Conservation (phyloP, 1,139 yeast species). For the Pneumocystis carinii region DNA sequence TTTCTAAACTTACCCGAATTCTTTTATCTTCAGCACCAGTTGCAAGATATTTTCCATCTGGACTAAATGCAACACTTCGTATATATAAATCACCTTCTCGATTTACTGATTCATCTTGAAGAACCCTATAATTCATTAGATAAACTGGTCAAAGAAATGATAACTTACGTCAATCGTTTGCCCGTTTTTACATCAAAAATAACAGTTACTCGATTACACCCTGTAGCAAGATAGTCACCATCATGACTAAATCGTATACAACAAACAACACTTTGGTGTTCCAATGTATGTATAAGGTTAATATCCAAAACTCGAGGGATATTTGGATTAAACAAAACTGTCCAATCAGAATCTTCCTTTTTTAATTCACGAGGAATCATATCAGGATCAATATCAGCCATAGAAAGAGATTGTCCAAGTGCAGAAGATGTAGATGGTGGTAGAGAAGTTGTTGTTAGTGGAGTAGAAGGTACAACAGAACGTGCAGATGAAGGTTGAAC, state of each 20-base stretch:
- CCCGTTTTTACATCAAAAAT: constrained; percentile 89
- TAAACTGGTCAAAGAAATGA: neutral
- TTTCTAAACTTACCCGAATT: constrained; percentile 35
- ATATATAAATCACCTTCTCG: constrained; percentile 68
- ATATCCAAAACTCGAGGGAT: constrained; percentile 64
- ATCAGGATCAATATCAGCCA: constrained; percentile 7
- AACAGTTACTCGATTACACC: constrained; percentile 91
- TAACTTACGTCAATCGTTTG: constrained; percentile 50
- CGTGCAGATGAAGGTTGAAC: neutral
- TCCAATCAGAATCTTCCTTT: constrained; percentile 71
- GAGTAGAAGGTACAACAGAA: constrained; percentile 4
- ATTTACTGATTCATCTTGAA: constrained; percentile 57
- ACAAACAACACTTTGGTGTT: constrained; percentile 88
- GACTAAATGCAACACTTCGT: constrained; percentile 90
- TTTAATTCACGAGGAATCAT: constrained; percentile 36
- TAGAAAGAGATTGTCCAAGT: constrained; percentile 1
- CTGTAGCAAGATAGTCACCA: constrained; percentile 90
- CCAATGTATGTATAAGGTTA: constrained; percentile 75
- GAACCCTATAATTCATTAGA: constrained; percentile 24
- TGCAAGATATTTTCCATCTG: constrained; percentile 88
- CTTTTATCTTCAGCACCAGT: constrained; percentile 97
- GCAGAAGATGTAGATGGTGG: constrained; percentile 14
- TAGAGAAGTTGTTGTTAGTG: constrained; percentile 13
- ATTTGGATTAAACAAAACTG: constrained; percentile 81
- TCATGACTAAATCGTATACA: constrained; percentile 88